Evolutionary conservation across 73 alveolate species (phyloP), one percentile per base, ranked within the genome.

Genomic region (Paramecium primaurelia): DNA sequence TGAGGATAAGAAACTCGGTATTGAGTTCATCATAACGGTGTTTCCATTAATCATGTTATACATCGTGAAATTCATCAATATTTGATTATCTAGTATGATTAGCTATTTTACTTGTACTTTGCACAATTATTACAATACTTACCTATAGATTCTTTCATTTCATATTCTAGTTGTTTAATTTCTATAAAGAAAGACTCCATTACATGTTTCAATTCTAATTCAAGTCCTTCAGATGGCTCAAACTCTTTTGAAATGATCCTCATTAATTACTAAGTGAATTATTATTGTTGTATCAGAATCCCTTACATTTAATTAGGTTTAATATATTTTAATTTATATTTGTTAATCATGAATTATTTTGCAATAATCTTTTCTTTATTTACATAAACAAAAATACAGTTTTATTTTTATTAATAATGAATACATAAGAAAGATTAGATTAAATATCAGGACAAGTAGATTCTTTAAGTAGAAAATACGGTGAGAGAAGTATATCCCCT

Each of bases 151-250:
- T 80, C 91, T 64, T 80, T 80, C 58, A 80, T 25, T 25, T 80
- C 37, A 80, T 80, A 80, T 80, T 80, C 91, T 2, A 80, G 64
- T 47, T 80, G 30, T 80, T 80, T 80, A 10, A 80, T 45, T 47
- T 80, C 91, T 1, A 80, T 80, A 80, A 80, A 80, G 91, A 45
- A 80, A 12, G 77, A 45, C 28, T 80, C 91, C 77, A 80, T 42
- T 10, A 10, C 47, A 49, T 80, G 91, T 45, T 80, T 80, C 51
- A 80, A 80, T 80, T 80, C 91, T 47, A 80, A 25, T 25, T 47
- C 28, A 0, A 80, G 58, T 32, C 51, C 44, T 49, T 80, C 91
- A 1, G 77, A 45, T 45, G 91, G 91, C 30, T 45, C 64, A 49
- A 80, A 80, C 58, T 80, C 91, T 26, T 49, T 42, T 2, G 22